Base-by-base conservation (phyloP, 805 yeast genomes). In the Komagataella mondaviorum region DNA sequence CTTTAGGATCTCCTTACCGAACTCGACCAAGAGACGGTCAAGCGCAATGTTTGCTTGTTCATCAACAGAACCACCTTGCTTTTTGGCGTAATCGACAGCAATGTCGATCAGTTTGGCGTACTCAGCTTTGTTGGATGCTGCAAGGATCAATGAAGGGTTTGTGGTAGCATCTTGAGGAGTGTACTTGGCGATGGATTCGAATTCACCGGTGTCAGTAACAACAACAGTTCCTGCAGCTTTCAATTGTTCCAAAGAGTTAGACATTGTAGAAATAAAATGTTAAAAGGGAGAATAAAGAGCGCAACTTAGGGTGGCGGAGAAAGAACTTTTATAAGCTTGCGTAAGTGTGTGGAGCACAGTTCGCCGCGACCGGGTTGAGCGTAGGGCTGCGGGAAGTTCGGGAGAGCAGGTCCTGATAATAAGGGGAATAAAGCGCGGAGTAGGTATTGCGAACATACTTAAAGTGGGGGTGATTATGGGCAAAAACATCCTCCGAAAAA, bases 151-250 rank as follows among this genome's bases (percentile, higher is more conserved):
- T 47, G 98, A 89, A 59, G 99, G 99, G 78, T 93, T 93, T 68
- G 99, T 93, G 62, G 99, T 93, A 59, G 99, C 96, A 72, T 93
- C 99, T 77, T 93, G 98, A 60, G 99, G 99, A 62, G 93, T 88
- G 77, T 85, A 93, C 73, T 90, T 88, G 67, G 96, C 96, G 68
- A 93, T 93, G 57, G 93, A 84, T 71, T 88, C 97, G 69, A 93
- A 93, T 71, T 93, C 99, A 75, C 99, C 99, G 56, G 98, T 89
- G 77, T 93, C 99, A 59, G 99, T 88, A 66, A 93, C 99, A 65
- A 93, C 96, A 60, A 80, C 85, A 60, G 99, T 93, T 62, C 98
- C 98, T 53, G 96, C 69, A 57, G 95, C 89, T 71, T 91, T 93
- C 67, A 93, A 83, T 73, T 85, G 90, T 69, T 85, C 98, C 66